Evolutionary conservation across 1,284 basidiomycete genomes (phyloP).

Genomic region (Hortiboletus rubellus): DNA sequence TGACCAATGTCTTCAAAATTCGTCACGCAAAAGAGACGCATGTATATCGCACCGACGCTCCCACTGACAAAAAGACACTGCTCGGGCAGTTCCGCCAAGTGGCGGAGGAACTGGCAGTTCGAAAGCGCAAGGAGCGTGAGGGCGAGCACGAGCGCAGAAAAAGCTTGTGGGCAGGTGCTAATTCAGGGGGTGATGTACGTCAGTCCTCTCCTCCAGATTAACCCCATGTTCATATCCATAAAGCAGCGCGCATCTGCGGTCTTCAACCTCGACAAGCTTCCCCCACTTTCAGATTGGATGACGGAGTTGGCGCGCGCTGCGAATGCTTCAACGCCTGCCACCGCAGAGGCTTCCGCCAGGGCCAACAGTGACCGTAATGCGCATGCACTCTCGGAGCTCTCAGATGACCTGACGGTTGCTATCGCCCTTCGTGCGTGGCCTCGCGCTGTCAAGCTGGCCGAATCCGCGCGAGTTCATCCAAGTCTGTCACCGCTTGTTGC

Average conservation of each 20-base stretch:
- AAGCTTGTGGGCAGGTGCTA: conserved; percentile 66
- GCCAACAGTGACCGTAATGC: conserved; percentile 76
- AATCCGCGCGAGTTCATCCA: conserved; percentile 75
- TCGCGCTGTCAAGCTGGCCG: conserved; percentile 79
- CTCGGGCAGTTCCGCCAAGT: conserved; percentile 87
- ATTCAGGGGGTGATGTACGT: conserved; percentile 61
- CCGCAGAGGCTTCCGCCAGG: conserved; percentile 43
- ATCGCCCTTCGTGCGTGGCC: conserved; percentile 91
- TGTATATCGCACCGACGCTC: conserved; percentile 84
- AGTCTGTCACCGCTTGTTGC: conserved; percentile 65
- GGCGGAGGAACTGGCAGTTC: conserved; percentile 86
- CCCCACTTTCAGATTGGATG: conserved; percentile 70
- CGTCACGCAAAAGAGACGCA: conserved; percentile 91
- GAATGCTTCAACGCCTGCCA: conserved; percentile 24
- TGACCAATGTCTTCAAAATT: conserved; percentile 97
- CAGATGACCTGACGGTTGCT: conserved; percentile 88
- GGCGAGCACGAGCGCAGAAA: conserved; percentile 87
- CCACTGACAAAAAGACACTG: conserved; percentile 84
- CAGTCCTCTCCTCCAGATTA: conserved; percentile 17
- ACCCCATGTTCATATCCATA: conserved; percentile 15
- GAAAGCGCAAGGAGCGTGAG: conserved; percentile 88
- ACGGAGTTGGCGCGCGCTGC: conserved; percentile 52
- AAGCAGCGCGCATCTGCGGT: conserved; percentile 38
- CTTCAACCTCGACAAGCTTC: conserved; percentile 39
- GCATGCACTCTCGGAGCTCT: conserved; percentile 86